Evolutionary conservation across 1,284 basidiomycete genomes (phyloP), one percentile per base, ranked within the genome.

Genomic region (Rhizopogon parksii): DNA sequence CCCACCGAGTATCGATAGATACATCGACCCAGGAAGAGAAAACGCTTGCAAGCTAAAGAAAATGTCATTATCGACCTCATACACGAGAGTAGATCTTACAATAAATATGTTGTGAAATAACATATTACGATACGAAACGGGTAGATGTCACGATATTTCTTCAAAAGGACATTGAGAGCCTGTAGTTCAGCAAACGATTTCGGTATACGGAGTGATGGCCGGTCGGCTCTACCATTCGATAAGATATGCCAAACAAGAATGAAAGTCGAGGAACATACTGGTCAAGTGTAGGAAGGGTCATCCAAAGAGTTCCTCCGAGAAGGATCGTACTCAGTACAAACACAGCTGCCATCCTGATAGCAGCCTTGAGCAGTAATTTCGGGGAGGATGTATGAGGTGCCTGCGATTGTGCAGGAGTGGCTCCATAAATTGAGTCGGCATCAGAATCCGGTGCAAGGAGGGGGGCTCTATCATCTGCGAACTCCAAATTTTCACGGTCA

Each of bases 11-110:
- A 98, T 97, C 47, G 91, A 93, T 54, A 99, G 82, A 67, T 99
- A 99, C 95, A 98, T 98, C 19, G 92, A 95, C 0, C 95, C 95
- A 0, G 95, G 95, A 4, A 99, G 79, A 2, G 91, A 94, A 70
- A 98, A 99, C 0, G 94, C 91, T 75, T 99, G 95, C 3, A 98
- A 78, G 69, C 92, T 94, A 65, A 45, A 51, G 6, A 36, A 12
- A 52, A 59, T 57, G 56, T 5, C 19, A 39, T 11, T 7, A 27
- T 11, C 11, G 46, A 37, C 50, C 24, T 21, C 32, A 39, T 49
- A 36, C 27, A 6, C 17, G 8, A 46, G 36, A 14, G 45, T 17
- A 40, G 25, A 46, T 74, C 80, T 52, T 60, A 95, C 92, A 97
- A 99, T 57, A 98, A 79, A 69, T 96, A 97, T 1, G 92, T 88